Percentiles rank a stretch among this genome's conserved stretches.
Conservation (phyloP, 2,329 filamentous ascomycete species). For the Sarocladium kiliense region DNA sequence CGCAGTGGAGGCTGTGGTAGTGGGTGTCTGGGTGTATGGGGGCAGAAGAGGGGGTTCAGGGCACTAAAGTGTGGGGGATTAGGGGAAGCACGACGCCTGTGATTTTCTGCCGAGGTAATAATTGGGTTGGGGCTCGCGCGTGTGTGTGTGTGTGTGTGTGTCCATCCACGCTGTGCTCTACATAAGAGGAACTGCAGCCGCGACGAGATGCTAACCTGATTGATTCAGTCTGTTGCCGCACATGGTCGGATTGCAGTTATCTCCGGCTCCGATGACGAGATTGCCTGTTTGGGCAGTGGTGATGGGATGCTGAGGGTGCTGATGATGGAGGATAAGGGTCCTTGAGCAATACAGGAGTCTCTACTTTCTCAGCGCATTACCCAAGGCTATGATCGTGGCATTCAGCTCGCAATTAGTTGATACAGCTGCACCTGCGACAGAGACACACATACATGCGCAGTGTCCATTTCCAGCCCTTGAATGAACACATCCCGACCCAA, state of each 20-base stretch:
- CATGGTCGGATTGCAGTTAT: no score
- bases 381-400: no score
- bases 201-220: constrained; percentile 1
- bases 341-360: not conserved
- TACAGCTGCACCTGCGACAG: no score
- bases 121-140: no score
- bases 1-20: not conserved
- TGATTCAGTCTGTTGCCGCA: not conserved
- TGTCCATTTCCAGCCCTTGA: not conserved
- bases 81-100: no score
- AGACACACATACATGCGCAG: not conserved
- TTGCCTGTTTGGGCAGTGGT: not conserved
- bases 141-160: no score
- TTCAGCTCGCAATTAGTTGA: no score
- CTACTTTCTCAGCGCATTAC: no score
- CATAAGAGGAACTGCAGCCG: no score
- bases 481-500: not conserved
- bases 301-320: not conserved
- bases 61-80: not conserved
- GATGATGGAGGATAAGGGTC: not conserved
- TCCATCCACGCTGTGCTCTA: no score
- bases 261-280: not conserved
- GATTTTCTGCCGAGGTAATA: constrained; percentile 4
- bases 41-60: not conserved
- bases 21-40: no score